phyloP scores from a whole-genome alignment of 1,284 basidiomycete species.

The Ustilago curta region DNA sequence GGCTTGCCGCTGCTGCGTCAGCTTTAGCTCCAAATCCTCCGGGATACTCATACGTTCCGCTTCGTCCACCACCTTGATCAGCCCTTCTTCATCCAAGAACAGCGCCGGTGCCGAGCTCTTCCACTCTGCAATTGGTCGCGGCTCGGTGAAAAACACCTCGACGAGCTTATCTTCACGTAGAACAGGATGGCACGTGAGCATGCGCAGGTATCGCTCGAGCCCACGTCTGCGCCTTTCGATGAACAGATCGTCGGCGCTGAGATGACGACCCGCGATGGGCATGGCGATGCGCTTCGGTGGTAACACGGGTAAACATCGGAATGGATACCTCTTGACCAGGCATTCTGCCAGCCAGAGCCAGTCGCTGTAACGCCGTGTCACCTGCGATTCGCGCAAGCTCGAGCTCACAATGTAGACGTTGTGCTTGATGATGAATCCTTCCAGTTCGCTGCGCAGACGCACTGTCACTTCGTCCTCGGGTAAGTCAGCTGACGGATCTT shows the following conservation, averaged over 20 bases:
- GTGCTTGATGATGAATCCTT: constrained; percentile 55
- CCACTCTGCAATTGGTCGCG: constrained; percentile 36
- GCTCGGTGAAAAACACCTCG: constrained; percentile 47
- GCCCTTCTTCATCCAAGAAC: constrained; percentile 47
- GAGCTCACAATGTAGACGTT: constrained; percentile 52
- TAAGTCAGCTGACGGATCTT: constrained; percentile 40
- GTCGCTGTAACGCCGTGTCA: constrained; percentile 55
- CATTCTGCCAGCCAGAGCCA: constrained; percentile 56
- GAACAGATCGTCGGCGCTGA: constrained; percentile 48
- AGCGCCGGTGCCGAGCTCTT: constrained; percentile 42
- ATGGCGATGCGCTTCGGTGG: constrained; percentile 55
- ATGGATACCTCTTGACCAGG: constrained; percentile 54
- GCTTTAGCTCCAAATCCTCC: constrained; percentile 46
- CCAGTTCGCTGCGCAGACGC: constrained; percentile 43
- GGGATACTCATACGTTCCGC: constrained; percentile 50
- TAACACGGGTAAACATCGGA: constrained; percentile 52
- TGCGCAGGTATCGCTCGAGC: constrained; percentile 46
- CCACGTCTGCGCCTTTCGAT: constrained; percentile 47
- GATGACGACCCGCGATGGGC: constrained; percentile 45
- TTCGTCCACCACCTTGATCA: constrained; percentile 44
- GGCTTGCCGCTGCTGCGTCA: constrained; percentile 43
- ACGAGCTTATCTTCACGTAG: constrained; percentile 50
- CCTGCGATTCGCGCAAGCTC: constrained; percentile 35
- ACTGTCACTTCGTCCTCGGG: constrained; percentile 43
- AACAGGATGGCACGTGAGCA: constrained; percentile 44